Base-by-base conservation (phyloP, 2,329 filamentous ascomycete genomes). In the Fusarium sp. region DNA sequence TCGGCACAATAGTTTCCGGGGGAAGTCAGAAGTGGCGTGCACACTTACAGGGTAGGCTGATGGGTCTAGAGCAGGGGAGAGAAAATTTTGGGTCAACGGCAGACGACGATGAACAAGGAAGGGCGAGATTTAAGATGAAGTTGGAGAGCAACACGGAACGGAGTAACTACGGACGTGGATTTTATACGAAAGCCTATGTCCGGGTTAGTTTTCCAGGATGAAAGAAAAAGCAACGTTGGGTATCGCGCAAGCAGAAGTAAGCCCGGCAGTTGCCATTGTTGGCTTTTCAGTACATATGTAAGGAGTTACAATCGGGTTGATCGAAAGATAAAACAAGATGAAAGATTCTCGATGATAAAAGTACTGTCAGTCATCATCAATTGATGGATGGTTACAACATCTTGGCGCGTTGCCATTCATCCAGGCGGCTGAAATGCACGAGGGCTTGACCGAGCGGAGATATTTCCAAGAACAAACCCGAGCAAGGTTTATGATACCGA, bases 1-100 rank as follows among this genome's bases (percentile, higher is more conserved):
- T 76, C 73, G 73, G 70, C 76, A 39, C 73, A 77, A 68, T 75
- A 69, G 69, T 73, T 75, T 74, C 74, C 68, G 66, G 76, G 75
- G 73, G 62, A 57, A 50, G 65, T 70, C 39, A 60, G 65, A 71
- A 70, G 74, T 78, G 74, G 76, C 73, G 75, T 76, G 68, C 68
- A 66, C 66, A 68, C 66, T 71, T 56, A 61, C 56, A 68, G 55
- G 57, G 57, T 67, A 73, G 44, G 63, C 58, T 69, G 72, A 64
- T 58, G 70, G 64, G 58, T 59, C 63, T 65, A 54, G 51, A 65
- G 36, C 63, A 72, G 72, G 72, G 68, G 60, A 41, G 48, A 58
- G 55, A 68, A 57, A 61, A 20, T 33, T 51, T 51, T 61, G 55
- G 51, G 59, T 71, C 44, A 59, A 61, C 54, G 44, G 67, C 45